Evolutionary conservation across 2,329 filamentous ascomycete genomes (phyloP).

Genomic region (Fusarium cyanostomum): DNA sequence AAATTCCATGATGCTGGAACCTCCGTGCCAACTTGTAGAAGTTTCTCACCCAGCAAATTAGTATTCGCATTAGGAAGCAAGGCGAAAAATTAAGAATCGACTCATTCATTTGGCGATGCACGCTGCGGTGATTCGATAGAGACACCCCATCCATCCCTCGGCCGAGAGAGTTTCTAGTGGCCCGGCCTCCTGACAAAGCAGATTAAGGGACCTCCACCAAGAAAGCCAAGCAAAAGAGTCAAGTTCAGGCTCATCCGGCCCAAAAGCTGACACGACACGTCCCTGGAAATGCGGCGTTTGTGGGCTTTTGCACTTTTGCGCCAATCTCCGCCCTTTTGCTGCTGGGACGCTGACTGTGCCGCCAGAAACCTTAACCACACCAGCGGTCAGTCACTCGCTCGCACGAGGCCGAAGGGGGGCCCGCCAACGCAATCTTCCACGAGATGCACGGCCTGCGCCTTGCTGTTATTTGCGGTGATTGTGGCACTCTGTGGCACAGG

Average conservation of each 20-base stretch:
- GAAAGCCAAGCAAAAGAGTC: slow-evolving; percentile 18
- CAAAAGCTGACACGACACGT: slow-evolving; percentile 12
- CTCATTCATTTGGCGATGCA: slow-evolving; percentile 6
- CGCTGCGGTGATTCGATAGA: slow-evolving; percentile 9
- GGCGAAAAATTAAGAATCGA: slow-evolving; percentile 11
- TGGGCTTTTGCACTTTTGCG: slow-evolving; percentile 5
- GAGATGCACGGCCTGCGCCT: slow-evolving; percentile 16
- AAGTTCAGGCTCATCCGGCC: background rate
- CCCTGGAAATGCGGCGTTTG: slow-evolving; percentile 4
- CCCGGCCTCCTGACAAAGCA: slow-evolving; percentile 30
- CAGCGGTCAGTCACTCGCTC: slow-evolving; percentile 26
- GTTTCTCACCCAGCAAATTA: slow-evolving; percentile 25
- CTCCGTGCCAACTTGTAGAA: slow-evolving; percentile 21
- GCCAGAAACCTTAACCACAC: slow-evolving; percentile 36
- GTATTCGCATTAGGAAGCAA: slow-evolving; percentile 39
- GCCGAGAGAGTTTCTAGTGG: slow-evolving; percentile 20
- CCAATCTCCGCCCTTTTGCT: slow-evolving; percentile 33
- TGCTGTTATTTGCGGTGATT: slow-evolving; percentile 7
- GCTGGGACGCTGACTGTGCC: slow-evolving; percentile 27
- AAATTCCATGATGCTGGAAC: background rate
- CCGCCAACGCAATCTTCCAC: slow-evolving; percentile 7
- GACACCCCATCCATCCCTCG: slow-evolving; percentile 20
- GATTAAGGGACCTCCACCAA: slow-evolving; percentile 29
- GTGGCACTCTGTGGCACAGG: slow-evolving; percentile 4
- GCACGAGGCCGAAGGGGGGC: slow-evolving; percentile 9